These are phyloP conservation scores for Prinsepia uniflora DNA, from an alignment of 306 rosid genomes.

Conservation along the genomic window DNA sequence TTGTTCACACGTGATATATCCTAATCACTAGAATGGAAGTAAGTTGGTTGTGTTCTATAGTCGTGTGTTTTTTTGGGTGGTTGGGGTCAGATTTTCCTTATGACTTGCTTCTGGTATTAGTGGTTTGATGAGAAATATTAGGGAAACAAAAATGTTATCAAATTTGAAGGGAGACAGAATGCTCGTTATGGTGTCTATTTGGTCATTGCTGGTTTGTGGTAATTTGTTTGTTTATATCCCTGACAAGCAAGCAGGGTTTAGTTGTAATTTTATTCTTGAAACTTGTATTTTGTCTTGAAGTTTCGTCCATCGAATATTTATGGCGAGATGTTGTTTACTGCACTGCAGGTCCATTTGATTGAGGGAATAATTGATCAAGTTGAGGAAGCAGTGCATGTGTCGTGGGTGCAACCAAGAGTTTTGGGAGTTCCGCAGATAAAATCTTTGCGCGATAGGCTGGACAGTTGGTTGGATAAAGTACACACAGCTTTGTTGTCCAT, in stretches of 20 bases:
- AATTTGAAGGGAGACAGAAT: background rate
- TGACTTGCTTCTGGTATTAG: background rate
- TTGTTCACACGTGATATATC: background rate
- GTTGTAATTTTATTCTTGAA: background rate
- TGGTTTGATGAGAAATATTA: background rate
- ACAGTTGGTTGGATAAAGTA: constrained; percentile 80
- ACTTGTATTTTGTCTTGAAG: background rate
- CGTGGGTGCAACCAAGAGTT: constrained; percentile 99
- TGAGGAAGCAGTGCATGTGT: constrained; percentile 86
- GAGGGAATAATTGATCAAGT: constrained; percentile 98
- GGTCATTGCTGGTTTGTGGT: background rate
- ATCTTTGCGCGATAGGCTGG: constrained; percentile 82
- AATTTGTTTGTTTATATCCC: background rate
- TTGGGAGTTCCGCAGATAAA: constrained; percentile 83
- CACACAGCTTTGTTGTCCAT: constrained; percentile 78
- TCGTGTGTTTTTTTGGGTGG: no score
- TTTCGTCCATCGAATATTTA: constrained; percentile 9
- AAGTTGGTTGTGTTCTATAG: no score
- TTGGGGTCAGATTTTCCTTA: background rate
- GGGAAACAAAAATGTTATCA: background rate
- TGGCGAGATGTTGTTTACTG: background rate
- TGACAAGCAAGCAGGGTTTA: background rate
- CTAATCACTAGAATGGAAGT: background rate
- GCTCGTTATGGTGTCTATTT: background rate
- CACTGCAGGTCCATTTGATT: constrained; percentile 86